Evolutionary conservation across 306 rosid species (phyloP).

Genomic region (Quercus glauca): DNA sequence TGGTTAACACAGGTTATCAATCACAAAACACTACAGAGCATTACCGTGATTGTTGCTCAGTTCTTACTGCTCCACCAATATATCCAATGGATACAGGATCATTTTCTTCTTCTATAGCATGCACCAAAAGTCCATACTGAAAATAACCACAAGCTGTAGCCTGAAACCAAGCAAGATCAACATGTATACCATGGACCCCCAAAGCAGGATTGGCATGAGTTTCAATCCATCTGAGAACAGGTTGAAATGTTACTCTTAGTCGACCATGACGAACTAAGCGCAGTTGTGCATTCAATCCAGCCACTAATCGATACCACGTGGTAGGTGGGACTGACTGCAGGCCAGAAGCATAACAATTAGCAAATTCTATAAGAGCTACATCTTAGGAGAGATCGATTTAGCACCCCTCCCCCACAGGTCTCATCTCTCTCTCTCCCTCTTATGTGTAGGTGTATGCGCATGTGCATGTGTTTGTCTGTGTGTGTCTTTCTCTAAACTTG

Average conservation of each 20-base stretch:
- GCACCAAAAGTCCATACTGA: conserved; percentile 83
- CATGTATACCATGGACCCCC: conserved; percentile 58
- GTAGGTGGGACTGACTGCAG: conserved; percentile 91
- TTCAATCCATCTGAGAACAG: conserved; percentile 89
- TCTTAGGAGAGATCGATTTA: too few species aligned
- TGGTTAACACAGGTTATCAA: background rate
- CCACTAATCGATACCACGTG: conserved; percentile 88
- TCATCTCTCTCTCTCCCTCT: background rate
- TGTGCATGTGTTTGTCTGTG: background rate
- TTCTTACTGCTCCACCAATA: conserved; percentile 47
- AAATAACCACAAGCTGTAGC: conserved; percentile 83
- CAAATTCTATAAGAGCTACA: background rate
- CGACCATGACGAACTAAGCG: conserved; percentile 87
- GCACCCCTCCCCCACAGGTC: background rate
- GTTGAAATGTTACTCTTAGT: conserved; percentile 73
- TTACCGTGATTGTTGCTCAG: conserved; percentile 64
- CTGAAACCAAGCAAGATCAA: conserved; percentile 91
- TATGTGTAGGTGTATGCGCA: background rate
- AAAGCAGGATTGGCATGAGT: conserved; percentile 85
- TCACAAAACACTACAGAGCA: conserved; percentile 4
- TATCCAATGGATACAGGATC: conserved; percentile 28
- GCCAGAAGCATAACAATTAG: background rate
- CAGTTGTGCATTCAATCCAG: conserved; percentile 92
- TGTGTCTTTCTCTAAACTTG: background rate
- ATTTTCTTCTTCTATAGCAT: conserved; percentile 54